phyloP scores from a whole-genome alignment of 257 asterid genomes.

The Nicotiana otophora region DNA sequence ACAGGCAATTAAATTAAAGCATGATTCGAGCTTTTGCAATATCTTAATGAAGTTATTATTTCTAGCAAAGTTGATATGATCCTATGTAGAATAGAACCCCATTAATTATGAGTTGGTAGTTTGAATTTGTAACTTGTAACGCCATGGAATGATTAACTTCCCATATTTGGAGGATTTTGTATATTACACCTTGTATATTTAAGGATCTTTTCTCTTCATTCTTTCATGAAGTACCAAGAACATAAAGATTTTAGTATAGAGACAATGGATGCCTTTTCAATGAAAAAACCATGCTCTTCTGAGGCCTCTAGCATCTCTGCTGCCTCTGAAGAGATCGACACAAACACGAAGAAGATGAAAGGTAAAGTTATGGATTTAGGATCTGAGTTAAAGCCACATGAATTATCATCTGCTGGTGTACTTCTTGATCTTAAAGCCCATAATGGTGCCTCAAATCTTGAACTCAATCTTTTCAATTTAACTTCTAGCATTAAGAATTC shows the following conservation, averaged over 20 bases:
- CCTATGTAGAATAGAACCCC: neutral
- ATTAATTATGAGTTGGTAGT: neutral
- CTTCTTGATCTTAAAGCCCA: slow-evolving; percentile 37
- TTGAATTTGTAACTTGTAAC: neutral
- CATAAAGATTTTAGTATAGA: neutral
- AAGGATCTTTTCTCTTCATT: neutral
- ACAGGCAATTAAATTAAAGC: neutral
- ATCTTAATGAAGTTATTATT: neutral
- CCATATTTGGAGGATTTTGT: slow-evolving; percentile 2
- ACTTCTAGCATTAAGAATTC: neutral
- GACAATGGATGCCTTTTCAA: neutral
- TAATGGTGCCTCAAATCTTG: slow-evolving; percentile 27
- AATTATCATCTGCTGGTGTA: slow-evolving; percentile 5
- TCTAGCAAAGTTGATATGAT: neutral
- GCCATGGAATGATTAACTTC: neutral
- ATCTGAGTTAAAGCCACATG: slow-evolving; percentile 10
- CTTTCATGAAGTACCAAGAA: neutral
- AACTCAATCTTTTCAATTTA: slow-evolving; percentile 36
- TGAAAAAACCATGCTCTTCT: slow-evolving; percentile 31
- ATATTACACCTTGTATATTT: neutral
- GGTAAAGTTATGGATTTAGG: slow-evolving; percentile 14
- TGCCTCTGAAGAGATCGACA: slow-evolving; percentile 32
- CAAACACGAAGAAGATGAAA: slow-evolving; percentile 2
- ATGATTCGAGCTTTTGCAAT: neutral
- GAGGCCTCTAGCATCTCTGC: slow-evolving; percentile 43